A percentile compares a stretch with the other conserved stretches of the same genome.
These are phyloP conservation scores for Xylaria bambusicola DNA, from an alignment of 495 filamentous ascomycete species.

Conservation along the genomic window DNA sequence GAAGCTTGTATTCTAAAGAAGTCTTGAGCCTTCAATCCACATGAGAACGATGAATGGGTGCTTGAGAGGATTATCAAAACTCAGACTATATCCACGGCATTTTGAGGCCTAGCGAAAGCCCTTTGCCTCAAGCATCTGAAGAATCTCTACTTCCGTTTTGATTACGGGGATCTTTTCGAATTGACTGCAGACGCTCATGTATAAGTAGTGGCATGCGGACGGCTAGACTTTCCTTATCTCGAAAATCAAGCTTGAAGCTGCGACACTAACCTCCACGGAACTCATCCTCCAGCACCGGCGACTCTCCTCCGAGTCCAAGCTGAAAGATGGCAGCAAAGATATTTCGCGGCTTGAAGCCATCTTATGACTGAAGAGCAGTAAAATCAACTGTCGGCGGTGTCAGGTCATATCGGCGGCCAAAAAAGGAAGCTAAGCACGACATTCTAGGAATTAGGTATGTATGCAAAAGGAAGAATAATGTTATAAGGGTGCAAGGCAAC, in stretches of 20 bases:
- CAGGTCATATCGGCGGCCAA: too few relatives aligned
- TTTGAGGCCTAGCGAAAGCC: not conserved
- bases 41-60: not conserved
- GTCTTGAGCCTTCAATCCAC: conserved; percentile 7
- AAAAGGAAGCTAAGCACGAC: too few relatives aligned
- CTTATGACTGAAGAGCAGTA: too few relatives aligned
- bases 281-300: conserved; percentile 2
- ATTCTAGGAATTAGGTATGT: too few relatives aligned
- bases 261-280: conserved; percentile 10
- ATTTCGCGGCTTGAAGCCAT: too few relatives aligned
- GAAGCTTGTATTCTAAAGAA: not conserved
- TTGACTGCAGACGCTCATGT: not conserved
- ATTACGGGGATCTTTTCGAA: not conserved
- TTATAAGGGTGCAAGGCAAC: too few relatives aligned
- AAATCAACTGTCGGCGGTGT: too few relatives aligned
- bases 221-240: not conserved
- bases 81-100: not conserved
- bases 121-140: too few relatives aligned
- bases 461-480: too few relatives aligned
- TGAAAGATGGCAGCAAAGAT: too few relatives aligned
- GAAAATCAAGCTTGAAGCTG: conserved; percentile 7
- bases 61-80: conserved; percentile 3
- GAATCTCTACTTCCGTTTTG: not conserved
- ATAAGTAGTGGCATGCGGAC: conserved; percentile 6
- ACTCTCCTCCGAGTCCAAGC: too few relatives aligned